Percentiles rank a stretch among this genome's conserved stretches.
Evolutionary conservation across 305 asterid species (phyloP).

Genomic region (Fraxinus baroniana): DNA sequence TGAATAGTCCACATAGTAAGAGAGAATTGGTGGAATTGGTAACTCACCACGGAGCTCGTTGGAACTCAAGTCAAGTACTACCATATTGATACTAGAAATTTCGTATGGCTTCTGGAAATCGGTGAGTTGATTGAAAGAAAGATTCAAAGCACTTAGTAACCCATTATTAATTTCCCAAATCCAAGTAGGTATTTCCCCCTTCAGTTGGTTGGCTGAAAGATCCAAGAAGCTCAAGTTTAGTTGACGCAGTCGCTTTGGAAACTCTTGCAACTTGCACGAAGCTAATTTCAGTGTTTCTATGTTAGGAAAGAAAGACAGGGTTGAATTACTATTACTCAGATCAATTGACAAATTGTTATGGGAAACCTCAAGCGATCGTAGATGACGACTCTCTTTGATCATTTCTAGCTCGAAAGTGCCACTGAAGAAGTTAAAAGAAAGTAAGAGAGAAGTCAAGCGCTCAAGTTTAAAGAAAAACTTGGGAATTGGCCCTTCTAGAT

Average conservation of each 20-base stretch:
- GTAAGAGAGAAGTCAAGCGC: constrained; percentile 19
- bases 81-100: background rate
- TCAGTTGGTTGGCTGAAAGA: constrained; percentile 38
- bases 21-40: constrained; percentile 21
- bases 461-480: constrained; percentile 12
- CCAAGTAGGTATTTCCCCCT: constrained; percentile 63
- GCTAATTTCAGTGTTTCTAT: constrained; percentile 20
- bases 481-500: constrained; percentile 28
- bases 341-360: constrained; percentile 26
- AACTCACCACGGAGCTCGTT: constrained; percentile 33
- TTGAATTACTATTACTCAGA: background rate
- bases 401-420: constrained; percentile 16
- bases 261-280: constrained; percentile 27
- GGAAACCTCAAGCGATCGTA: constrained; percentile 34
- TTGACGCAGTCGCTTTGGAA: constrained; percentile 21
- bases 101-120: constrained; percentile 14
- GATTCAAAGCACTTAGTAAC: constrained; percentile 27
- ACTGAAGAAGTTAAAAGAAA: constrained; percentile 27
- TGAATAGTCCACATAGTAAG: constrained; percentile 32
- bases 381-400: constrained; percentile 6
- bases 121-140: constrained; percentile 30
- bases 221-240: constrained; percentile 10
- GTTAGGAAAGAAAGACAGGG: constrained; percentile 11
- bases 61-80: constrained; percentile 27
- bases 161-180: constrained; percentile 49